Evolutionary conservation across 2,329 filamentous ascomycete genomes (phyloP), one percentile per base, ranked within the genome.

Genomic region (Arthroderma sp.): DNA sequence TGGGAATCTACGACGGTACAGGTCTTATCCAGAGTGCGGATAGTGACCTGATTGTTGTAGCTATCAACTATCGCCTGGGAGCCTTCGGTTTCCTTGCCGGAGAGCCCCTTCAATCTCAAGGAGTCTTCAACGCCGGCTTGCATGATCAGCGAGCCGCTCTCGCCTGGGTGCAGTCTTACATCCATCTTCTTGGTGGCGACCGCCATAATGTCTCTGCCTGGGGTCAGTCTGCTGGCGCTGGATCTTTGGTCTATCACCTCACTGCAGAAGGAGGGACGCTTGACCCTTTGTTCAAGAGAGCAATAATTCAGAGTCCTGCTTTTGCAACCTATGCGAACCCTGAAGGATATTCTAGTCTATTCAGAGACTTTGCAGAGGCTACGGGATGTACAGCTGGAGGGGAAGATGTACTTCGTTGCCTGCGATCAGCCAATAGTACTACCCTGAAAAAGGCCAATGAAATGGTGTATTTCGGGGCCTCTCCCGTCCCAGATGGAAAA

Each of bases 131-230:
- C 45, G 60, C 85, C 3, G 84, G 84, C 3, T 70, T 85, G 3
- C 68, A 83, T 0, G 84, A 89, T 55, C 83, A 88, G 54, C 71
- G 81, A 31, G 69, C 83, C 50, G 83, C 75, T 0, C 67, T 89
- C 5, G 65, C 87, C 57, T 89, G 84, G 84, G 75, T 85, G 1
- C 77, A 81, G 5, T 81, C 85, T 53, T 85, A 88, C 52, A 85
- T 89, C 46, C 77, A 67, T 1, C 70, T 76, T 0, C 93, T 91
- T 56, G 85, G 85, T 6, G 85, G 85, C 9, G 83, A 89, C 57
- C 80, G 83, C 0, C 27, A 34, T 15, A 50, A 58, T 3, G 69
- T 75, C 4, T 72, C 66, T 1, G 69, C 69, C 4, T 68, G 68
- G 61, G 73, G 71, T 2, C 67, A 73, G 50, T 72, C 67, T 6